Evolutionary conservation across 2,329 filamentous ascomycete genomes (phyloP), one percentile per base, ranked within the genome.

Genomic region (Ophiostoma sp.): DNA sequence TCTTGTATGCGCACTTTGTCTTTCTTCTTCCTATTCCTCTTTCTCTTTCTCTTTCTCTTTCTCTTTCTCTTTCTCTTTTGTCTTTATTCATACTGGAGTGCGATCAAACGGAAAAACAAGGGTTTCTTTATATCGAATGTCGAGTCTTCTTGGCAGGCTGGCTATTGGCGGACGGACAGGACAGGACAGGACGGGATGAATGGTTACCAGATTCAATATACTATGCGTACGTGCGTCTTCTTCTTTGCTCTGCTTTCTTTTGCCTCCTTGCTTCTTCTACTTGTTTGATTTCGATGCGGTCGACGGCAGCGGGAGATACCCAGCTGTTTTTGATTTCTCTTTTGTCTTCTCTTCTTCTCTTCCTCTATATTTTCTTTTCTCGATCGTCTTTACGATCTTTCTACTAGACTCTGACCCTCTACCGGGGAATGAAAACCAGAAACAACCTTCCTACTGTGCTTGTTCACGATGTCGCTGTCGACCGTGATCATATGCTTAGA

Each of bases 141-240:
- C 60, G 60, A 63, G 60, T 42, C 36, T 41, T 42, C 40, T 63
- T 42, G 60, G 60, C 60, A 63, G 60, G 60, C 60, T 63, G 60
- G 60, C 40, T 63, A 27, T 42, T 63, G 60, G 58, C 36, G 58
- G 36, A 62, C 41, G 58, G 58, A 41, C 58, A 42, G 58, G 58
- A 62, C 36, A 41, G 55, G 58, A 62, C 49, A 8, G 52, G 52
- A 40, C 40, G 2, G 60, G 60, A 42, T 11, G 16, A 42, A 41
- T 18, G 38, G 16, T 12, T 63, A 63, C 38, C 42, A 11, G 42
- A 60, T 60, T 27, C 27, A 38, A 60, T 38, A 38, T 16, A 60
- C 27, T 5, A 60, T 60, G 55, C 52, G 52, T 60, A n/a, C 27
- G 14, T 49, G 45, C 6, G 45, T 49, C 6, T 49, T 5, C 14